Base-by-base conservation (phyloP, 495 filamentous ascomycete species). In the Letharia columbiana region DNA sequence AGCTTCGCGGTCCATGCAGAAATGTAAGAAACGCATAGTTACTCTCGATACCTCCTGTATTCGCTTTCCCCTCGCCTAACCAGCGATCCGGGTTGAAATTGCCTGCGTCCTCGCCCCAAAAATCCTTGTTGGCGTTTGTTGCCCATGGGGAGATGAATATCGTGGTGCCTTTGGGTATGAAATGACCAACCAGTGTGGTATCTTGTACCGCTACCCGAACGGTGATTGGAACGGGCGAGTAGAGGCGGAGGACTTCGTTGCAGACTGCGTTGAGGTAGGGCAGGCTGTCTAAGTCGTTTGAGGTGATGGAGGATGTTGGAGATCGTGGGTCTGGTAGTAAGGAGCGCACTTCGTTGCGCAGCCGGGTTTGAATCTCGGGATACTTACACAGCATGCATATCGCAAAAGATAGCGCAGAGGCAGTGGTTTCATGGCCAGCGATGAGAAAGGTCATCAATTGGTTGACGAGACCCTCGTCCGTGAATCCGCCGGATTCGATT, bases 401-500 rank as follows among this genome's bases (percentile, higher is more conserved):
- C 28, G 79, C 75, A 80, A 82, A 84, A 40, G 81, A 81, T 8
- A 85, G 71, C 44, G 83, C 80, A 33, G 75, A 76, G 57, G 81
- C 81, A 2, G 81, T 83, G 31, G 83, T 84, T 76, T 84, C 83
- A 62, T 84, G 82, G 35, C 74, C 77, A 70, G 82, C 82, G 28
- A 81, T 79, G 0, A 85, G 69, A 61, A 84, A 84, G 0, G 82
- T 85, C 62, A 84, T 72, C 72, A 84, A 77, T 68, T 85, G 83
- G 67, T 84, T 80, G 0, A 82, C 79, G 10, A 85, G 66, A 44
- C 78, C 75, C 0, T 80, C 76, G 58, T 84, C 82, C 0, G 80
- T 77, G 56, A 85, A 83, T 33, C 75, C 79, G 23, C 85, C 87
- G 9, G 80, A 84, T 66, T 88, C 81, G 13, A 91, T 71, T 23